Conservation (phyloP, 2,329 filamentous ascomycete genomes). For the Aspergillus aculeatinus region DNA sequence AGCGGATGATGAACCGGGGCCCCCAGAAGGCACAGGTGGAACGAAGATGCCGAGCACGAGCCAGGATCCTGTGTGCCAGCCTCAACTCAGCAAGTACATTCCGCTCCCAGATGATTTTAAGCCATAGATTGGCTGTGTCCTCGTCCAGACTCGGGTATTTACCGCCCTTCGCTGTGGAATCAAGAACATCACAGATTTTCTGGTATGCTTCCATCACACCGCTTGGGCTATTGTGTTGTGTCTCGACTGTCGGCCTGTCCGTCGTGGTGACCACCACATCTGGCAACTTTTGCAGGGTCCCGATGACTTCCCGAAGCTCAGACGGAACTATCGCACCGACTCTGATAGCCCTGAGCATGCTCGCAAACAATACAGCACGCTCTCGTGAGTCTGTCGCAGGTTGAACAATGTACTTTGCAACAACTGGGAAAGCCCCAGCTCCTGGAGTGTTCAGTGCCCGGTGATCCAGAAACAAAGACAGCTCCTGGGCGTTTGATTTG, state of each 20-base stretch:
- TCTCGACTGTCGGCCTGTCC: not conserved
- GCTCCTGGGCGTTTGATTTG: constrained; percentile 22
- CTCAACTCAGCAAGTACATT: constrained; percentile 15
- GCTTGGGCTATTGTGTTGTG: constrained; percentile 11
- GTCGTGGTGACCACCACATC: not conserved
- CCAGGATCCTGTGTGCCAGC: constrained; percentile 33
- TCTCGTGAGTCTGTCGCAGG: constrained; percentile 8
- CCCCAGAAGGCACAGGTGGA: constrained; percentile 22
- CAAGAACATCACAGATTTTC: constrained; percentile 40
- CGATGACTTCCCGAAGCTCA: not conserved
- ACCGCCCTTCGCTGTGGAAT: constrained; percentile 33
- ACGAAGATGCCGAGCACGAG: constrained; percentile 24
- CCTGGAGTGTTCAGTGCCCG: constrained; percentile 36
- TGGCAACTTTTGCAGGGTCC: not conserved
- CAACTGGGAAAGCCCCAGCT: constrained; percentile 35
- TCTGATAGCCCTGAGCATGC: not conserved
- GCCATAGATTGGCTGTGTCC: constrained; percentile 32
- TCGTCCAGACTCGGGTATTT: constrained; percentile 33
- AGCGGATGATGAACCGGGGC: constrained; percentile 28
- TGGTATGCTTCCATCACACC: constrained; percentile 24
- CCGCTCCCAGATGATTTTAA: constrained; percentile 27
- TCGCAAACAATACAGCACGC: not conserved
- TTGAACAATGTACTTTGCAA: constrained; percentile 27
- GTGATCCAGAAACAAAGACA: constrained; percentile 37
- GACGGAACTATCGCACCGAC: not conserved